Percentiles rank a stretch among this genome's conserved stretches.
These are phyloP conservation scores for Aspergillus tamarii DNA, from an alignment of 2,329 filamentous ascomycete species.

Conservation along the genomic window DNA sequence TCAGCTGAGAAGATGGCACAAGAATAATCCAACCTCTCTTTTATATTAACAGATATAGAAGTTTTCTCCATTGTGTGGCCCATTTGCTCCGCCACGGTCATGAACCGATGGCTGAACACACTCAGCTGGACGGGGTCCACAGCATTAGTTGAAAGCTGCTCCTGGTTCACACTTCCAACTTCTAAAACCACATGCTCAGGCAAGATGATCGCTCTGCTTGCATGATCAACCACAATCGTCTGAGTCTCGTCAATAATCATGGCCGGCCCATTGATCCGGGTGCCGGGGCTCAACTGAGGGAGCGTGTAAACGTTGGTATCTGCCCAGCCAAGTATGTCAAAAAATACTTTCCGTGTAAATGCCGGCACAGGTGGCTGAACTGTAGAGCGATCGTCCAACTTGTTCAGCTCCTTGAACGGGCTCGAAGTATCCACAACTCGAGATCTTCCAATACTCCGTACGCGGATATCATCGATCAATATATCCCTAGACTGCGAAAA, in stretches of 20 bases:
- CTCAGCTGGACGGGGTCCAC: constrained; percentile 72
- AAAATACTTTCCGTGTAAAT: constrained; percentile 26
- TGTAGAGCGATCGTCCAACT: not conserved
- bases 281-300: constrained; percentile 22
- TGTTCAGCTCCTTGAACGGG: constrained; percentile 18
- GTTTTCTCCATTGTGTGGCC: constrained; percentile 79
- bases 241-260: constrained; percentile 20
- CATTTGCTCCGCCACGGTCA: constrained; percentile 85
- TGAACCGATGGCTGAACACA: constrained; percentile 79
- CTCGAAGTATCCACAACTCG: constrained; percentile 16
- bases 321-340: constrained; percentile 31
- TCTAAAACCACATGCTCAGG: constrained; percentile 1
- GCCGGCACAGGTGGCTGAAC: not conserved
- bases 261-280: constrained; percentile 36
- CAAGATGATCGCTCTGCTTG: not conserved
- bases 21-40: constrained; percentile 80
- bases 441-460: constrained; percentile 34
- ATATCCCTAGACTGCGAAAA: constrained; percentile 41
- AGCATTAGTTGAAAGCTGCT: not conserved
- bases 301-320: constrained; percentile 34
- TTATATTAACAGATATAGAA: constrained; percentile 73
- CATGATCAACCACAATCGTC: not conserved
- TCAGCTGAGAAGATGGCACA: constrained; percentile 76
- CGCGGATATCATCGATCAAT: constrained; percentile 43
- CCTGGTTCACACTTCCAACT: not conserved